These are phyloP conservation scores for Lotus japonicus DNA, from an alignment of 306 rosid genomes.

Conservation along the genomic window DNA sequence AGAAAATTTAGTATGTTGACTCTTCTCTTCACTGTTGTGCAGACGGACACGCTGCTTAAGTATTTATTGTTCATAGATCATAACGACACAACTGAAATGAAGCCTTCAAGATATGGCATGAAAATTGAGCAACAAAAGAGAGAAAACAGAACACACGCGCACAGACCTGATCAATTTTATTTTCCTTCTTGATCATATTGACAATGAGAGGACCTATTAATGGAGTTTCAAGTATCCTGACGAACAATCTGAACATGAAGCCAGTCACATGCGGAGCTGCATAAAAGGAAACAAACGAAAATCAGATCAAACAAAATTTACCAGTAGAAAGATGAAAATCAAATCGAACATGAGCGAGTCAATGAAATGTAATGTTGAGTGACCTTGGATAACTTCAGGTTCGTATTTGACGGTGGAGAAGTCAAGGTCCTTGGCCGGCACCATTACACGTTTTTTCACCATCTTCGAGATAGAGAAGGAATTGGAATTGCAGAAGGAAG, in stretches of 20 bases:
- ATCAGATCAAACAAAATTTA: not conserved
- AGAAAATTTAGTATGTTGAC: not conserved
- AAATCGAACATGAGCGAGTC: not conserved
- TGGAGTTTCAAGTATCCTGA: constrained; percentile 56
- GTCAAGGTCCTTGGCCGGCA: constrained; percentile 65
- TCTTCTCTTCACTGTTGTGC: too few relatives aligned
- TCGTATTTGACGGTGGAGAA: constrained; percentile 53
- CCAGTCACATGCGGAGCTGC: constrained; percentile 96
- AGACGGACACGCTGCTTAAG: not conserved
- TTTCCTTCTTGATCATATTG: constrained; percentile 55
- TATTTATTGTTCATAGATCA: not conserved
- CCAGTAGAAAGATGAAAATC: not conserved
- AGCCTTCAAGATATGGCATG: not conserved
- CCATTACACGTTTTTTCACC: constrained; percentile 65
- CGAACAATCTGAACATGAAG: constrained; percentile 50
- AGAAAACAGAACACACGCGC: too few relatives aligned
- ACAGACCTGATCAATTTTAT: constrained; percentile 59
- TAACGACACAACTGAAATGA: not conserved
- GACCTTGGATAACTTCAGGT: constrained; percentile 50
- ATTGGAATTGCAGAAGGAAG: too few relatives aligned
- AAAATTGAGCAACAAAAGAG: too few relatives aligned
- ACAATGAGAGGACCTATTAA: constrained; percentile 53
- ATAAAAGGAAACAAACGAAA: not conserved
- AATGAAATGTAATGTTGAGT: too few relatives aligned
- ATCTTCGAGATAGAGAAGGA: constrained; percentile 16